Conservation (phyloP, 2,329 filamentous ascomycete species). For the Incumbomyces delicatus region DNA sequence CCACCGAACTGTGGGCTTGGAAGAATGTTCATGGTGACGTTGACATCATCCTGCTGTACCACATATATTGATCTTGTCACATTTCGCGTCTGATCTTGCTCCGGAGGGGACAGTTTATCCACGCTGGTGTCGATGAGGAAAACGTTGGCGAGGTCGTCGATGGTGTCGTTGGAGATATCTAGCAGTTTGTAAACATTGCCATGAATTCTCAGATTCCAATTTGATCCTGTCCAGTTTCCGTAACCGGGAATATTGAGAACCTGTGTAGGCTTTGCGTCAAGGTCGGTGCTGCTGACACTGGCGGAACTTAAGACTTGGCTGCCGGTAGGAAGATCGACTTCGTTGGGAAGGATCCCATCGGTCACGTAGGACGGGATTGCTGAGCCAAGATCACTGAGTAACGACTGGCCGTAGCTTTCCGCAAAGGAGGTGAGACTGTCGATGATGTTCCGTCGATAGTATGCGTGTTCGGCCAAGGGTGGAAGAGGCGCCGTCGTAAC, state of each 20-base stretch:
- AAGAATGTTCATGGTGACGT: constrained; percentile 54
- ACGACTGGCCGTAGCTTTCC: constrained; percentile 22
- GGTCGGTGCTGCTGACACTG: constrained; percentile 47
- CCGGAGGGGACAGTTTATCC: constrained; percentile 45
- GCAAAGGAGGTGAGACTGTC: constrained; percentile 38
- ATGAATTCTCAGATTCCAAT: constrained; percentile 67
- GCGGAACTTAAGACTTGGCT: constrained; percentile 51
- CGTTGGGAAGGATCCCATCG: constrained; percentile 58
- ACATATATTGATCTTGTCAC: constrained; percentile 64
- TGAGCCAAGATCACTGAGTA: constrained; percentile 43
- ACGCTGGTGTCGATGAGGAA: constrained; percentile 60
- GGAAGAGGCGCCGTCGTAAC: constrained; percentile 38
- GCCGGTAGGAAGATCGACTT: constrained; percentile 56
- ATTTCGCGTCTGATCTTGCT: constrained; percentile 62
- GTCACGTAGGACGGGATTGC: constrained; percentile 51
- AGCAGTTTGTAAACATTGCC: constrained; percentile 77
- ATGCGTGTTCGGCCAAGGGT: constrained; percentile 32
- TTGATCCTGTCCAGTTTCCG: constrained; percentile 68
- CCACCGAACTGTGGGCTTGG: constrained; percentile 49
- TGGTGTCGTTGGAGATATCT: constrained; percentile 52
- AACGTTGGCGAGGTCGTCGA: constrained; percentile 59
- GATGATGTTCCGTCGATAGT: constrained; percentile 41
- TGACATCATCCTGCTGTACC: constrained; percentile 58
- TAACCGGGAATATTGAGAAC: constrained; percentile 62
- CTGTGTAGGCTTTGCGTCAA: constrained; percentile 56